These are phyloP conservation scores for Microsporum canis DNA, from an alignment of 2,329 filamentous ascomycete genomes.

Conservation along the genomic window DNA sequence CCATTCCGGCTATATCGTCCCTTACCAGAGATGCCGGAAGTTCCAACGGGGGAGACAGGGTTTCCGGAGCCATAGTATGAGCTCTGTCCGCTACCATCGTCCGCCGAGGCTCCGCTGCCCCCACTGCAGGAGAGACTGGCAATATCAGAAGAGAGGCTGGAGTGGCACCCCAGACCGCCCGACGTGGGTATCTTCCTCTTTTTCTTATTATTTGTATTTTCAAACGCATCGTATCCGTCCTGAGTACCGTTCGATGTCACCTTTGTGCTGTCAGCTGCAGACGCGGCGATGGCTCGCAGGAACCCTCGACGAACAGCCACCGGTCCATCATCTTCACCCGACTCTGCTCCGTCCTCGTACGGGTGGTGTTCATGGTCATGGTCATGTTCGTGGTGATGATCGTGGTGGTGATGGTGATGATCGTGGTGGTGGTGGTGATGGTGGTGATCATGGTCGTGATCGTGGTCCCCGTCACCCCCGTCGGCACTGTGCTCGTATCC, in stretches of 20 bases:
- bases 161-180: conserved; percentile 53
- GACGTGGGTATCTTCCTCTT: conserved; percentile 95
- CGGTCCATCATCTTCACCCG: conserved; percentile 48
- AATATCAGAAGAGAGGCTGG: conserved; percentile 51
- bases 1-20: conserved; percentile 62
- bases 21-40: conserved; percentile 66
- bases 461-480: conserved; percentile 24
- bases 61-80: conserved; percentile 48
- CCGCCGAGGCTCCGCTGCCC: conserved; percentile 37
- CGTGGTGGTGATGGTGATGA: conserved; percentile 35
- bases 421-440: conserved; percentile 34
- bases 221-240: conserved; percentile 92
- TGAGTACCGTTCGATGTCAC: conserved; percentile 56
- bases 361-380: conserved; percentile 25
- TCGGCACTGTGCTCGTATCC: conserved; percentile 29
- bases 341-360: conserved; percentile 46
- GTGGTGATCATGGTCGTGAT: conserved; percentile 38
- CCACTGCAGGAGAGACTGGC: conserved; percentile 50
- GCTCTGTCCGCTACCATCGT: conserved; percentile 37
- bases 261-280: conserved; percentile 27
- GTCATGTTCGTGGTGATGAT: conserved; percentile 34
- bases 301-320: conserved; percentile 35
- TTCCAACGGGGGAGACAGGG: conserved; percentile 45
- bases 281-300: conserved; percentile 28
- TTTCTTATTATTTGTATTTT: conserved; percentile 99